Evolutionary conservation across 257 asterid genomes (phyloP), one percentile per base, ranked within the genome.

Genomic region (Jaltomata sinuosa): DNA sequence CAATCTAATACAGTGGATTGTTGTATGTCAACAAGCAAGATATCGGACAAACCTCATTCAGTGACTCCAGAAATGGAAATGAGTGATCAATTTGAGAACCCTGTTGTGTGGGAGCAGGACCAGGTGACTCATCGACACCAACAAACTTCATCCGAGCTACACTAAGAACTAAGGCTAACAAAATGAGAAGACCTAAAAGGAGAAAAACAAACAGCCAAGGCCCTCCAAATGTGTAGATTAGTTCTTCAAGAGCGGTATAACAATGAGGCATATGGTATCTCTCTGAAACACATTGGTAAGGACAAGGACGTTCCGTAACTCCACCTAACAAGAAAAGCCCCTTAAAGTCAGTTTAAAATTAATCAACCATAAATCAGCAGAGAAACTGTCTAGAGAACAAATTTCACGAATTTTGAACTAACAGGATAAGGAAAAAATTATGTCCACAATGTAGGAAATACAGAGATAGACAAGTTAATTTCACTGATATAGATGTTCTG

Each of bases 1-100:
- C 45, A 29, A 77, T 49, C 62, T 49, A 27, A 27, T 77, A 77
- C 62, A 77, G 82, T 49, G 45, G 10, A 77, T 27, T 49, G 22
- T 77, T 49, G 29, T 49, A 49, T 49, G 27, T 27, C 64, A 50
- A 52, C 22, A 76, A 67, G 85, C 57, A 83, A 85, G 80, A 84
- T 67, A 50, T 36, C 80, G 65, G 38, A 29, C 71, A 82, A 85
- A 95, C 99, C 98, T 97, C 99, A 83, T 94, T 97, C 29, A 97
- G 94, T 16, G 99, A 97, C 88, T 97, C 99, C 90, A 97, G 89
- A 92, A 97, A 97, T 69, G 99, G 99, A 86, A 95, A 94, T 55
- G 99, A 97, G 89, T 97, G 97, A 86, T 97, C 99, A 36, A 94
- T 94, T 85, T 95, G 99, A 72, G 99, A 97, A 85, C 99, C 97